Evolutionary conservation across 805 yeast species (phyloP).

Genomic region (Candida saitoana): DNA sequence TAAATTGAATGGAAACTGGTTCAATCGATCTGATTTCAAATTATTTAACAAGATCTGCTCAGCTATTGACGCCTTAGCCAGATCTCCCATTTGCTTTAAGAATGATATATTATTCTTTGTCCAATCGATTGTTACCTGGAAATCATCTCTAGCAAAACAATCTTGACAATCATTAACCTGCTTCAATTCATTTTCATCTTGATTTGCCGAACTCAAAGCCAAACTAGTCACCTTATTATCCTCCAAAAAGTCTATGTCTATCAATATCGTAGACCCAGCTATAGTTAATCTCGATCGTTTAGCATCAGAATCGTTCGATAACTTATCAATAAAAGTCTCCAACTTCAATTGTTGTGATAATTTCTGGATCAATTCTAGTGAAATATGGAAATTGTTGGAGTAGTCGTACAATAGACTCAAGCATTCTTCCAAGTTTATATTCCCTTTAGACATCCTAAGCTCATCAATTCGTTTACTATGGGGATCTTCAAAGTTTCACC

Average conservation of each 20-base stretch:
- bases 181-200: constrained; percentile 8
- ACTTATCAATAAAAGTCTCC: constrained; percentile 38
- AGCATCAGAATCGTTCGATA: constrained; percentile 7
- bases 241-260: constrained; percentile 36
- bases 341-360: constrained; percentile 37
- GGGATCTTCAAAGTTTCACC: background rate
- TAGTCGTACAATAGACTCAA: constrained; percentile 25
- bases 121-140: background rate
- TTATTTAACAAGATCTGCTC: constrained; percentile 28
- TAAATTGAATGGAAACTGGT: constrained; percentile 32
- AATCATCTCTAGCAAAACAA: constrained; percentile 3
- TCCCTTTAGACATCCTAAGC: background rate
- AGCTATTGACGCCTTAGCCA: constrained; percentile 13
- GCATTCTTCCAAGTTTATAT: background rate
- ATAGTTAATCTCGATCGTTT: constrained; percentile 31
- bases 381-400: constrained; percentile 25
- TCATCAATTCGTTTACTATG: background rate
- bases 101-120: constrained; percentile 15
- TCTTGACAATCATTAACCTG: background rate
- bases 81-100: constrained; percentile 11
- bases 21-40: constrained; percentile 18
- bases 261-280: constrained; percentile 37
- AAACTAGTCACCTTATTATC: constrained; percentile 24
- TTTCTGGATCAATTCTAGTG: constrained; percentile 36
- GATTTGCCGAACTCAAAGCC: constrained; percentile 35